These are phyloP conservation scores for Globisporangium rhizosaccharum DNA, from an alignment of 352 stramenopile species.

Conservation along the genomic window DNA sequence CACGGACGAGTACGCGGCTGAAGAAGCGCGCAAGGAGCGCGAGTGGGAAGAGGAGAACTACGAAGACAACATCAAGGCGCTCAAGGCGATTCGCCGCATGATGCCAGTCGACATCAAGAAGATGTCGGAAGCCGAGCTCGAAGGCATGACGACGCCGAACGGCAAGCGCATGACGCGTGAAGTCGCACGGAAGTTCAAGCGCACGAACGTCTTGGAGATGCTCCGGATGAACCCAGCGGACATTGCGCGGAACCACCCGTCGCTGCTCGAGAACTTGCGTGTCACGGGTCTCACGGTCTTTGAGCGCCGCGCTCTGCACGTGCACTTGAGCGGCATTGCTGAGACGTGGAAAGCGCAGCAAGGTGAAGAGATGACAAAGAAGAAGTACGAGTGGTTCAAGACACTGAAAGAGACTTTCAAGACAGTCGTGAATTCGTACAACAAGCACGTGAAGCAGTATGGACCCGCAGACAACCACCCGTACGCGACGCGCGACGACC, in stretches of 20 bases:
- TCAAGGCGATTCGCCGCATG: slow-evolving; percentile 87
- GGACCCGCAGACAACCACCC: slow-evolving; percentile 85
- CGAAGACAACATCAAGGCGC: slow-evolving; percentile 77
- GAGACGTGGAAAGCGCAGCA: slow-evolving; percentile 86
- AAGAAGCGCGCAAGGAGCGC: slow-evolving; percentile 87
- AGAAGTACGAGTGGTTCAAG: slow-evolving; percentile 91
- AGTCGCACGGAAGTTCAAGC: slow-evolving; percentile 89
- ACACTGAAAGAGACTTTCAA: slow-evolving; percentile 92
- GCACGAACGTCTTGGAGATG: slow-evolving; percentile 89
- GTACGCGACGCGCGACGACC: slow-evolving; percentile 80
- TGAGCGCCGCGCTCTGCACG: slow-evolving; percentile 85
- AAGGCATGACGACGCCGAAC: slow-evolving; percentile 58
- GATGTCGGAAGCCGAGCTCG: slow-evolving; percentile 84
- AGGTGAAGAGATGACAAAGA: slow-evolving; percentile 90
- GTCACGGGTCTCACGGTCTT: slow-evolving; percentile 89
- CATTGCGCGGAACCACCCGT: slow-evolving; percentile 87
- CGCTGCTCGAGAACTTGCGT: slow-evolving; percentile 87
- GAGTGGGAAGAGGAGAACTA: slow-evolving; percentile 91
- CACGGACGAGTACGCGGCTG: slow-evolving; percentile 89
- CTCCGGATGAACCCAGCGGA: slow-evolving; percentile 83
- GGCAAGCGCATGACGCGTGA: slow-evolving; percentile 73
- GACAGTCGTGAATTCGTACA: slow-evolving; percentile 87
- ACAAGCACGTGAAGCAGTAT: slow-evolving; percentile 89
- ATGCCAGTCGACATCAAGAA: slow-evolving; percentile 92
- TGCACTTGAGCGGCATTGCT: slow-evolving; percentile 81